Percentiles rank a stretch among this genome's conserved stretches.
phyloP scores from a whole-genome alignment of 164 flowering plant species.

The Protea cynaroides region DNA sequence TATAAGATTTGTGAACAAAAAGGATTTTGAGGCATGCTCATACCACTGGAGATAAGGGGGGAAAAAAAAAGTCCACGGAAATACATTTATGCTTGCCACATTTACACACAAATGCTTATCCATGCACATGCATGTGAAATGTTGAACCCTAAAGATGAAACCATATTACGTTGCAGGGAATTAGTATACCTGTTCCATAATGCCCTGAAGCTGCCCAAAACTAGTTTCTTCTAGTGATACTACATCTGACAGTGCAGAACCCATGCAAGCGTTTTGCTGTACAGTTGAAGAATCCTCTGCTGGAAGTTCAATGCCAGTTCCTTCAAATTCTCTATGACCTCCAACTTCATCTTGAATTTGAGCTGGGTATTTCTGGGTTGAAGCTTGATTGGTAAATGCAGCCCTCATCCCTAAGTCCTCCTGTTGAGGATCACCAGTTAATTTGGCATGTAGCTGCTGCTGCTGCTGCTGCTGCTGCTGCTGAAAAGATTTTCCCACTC shows the following conservation, averaged over 20 bases:
- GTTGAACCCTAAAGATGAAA: no score
- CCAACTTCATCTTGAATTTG: conserved; percentile 31
- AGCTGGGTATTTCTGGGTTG: conserved; percentile 17
- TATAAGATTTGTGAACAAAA: no score
- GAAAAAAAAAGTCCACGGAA: no score
- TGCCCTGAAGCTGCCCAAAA: conserved; percentile 77
- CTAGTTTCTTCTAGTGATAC: conserved; percentile 60
- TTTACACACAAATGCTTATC: not conserved
- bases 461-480: conserved; percentile 9
- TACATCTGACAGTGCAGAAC: conserved; percentile 44
- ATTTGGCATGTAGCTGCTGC: conserved; percentile 18
- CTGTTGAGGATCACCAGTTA: conserved; percentile 12
- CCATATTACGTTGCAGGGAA: not conserved
- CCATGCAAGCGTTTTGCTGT: conserved; percentile 50
- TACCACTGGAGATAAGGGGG: no score
- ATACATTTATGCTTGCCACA: no score
- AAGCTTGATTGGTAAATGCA: conserved; percentile 17
- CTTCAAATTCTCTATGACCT: conserved; percentile 37
- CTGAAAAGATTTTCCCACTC: conserved; percentile 15
- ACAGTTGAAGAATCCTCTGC: conserved; percentile 37
- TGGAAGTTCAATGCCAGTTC: conserved; percentile 14
- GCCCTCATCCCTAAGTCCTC: conserved; percentile 13
- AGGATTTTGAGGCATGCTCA: no score
- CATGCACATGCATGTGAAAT: not conserved
- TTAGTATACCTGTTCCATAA: conserved; percentile 57